Base-by-base conservation (phyloP, 2,329 filamentous ascomycete species). In the Penicillium sp. region DNA sequence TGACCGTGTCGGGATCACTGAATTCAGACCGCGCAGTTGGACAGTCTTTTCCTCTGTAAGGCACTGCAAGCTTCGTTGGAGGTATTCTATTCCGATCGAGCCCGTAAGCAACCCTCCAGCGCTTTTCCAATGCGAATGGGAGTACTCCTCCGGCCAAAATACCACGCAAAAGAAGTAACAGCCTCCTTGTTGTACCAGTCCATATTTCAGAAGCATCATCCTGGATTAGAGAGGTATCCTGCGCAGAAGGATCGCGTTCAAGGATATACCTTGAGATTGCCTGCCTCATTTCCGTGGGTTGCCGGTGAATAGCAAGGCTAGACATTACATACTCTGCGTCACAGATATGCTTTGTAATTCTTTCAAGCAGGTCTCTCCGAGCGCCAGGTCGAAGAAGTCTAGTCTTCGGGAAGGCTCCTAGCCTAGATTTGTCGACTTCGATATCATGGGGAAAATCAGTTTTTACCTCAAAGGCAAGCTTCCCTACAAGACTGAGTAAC, bases 51-150 rank as follows among this genome's bases (percentile, higher is more conserved):
- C 83, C 83, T 8, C 75, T 74, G 60, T 79, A 88, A 0, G 84
- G 85, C 0, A 88, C 82, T 0, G 81, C 80, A 0, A 87, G 74
- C 50, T 66, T 72, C 0, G 80, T 75, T 77, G 84, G 86, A 0
- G 77, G 79, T 0, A 63, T 2, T 33, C 52, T 47, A 0, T 49
- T 21, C 7, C n/a, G 58, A 62, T 84, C 79, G 0, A 82, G 71
- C 0, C 87, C 86, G 58, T 85, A 90, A 54, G 88, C 80, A 0
- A 90, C 85, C 3, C 81, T 71, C 82, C 83, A 90, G 1, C 85
- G 73, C 62, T 88, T 89, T 14, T 79, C 67, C 0, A 89, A 69
- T 0, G 72, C 74, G 57, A 85, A 86, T 0, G 62, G 62, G 0
- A 89, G 62, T 0, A 89, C 71, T 0, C 83, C 80, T 0, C 74